A percentile compares a stretch with the other conserved stretches of the same genome.
Conservation (phyloP, 2,329 filamentous ascomycete genomes). For the Aureobasidium mangrovei region DNA sequence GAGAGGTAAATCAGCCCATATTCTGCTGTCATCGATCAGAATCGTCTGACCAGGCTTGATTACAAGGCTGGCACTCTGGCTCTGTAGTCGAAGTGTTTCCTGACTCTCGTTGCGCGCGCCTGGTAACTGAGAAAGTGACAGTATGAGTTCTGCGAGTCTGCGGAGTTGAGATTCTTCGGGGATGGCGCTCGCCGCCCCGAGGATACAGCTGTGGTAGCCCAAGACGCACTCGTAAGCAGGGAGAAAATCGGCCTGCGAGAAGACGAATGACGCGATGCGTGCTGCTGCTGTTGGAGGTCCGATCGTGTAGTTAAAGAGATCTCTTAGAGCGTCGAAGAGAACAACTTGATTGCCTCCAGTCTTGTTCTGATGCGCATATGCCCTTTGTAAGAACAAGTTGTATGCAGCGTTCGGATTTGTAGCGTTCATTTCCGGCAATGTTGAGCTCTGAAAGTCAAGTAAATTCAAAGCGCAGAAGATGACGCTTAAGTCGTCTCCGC, state of each 20-base stretch:
- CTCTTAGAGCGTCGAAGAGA: not conserved
- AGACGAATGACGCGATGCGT: not conserved
- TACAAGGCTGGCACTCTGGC: not conserved
- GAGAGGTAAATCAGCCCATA: not conserved
- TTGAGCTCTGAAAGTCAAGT: not conserved
- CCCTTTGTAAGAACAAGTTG: not conserved
- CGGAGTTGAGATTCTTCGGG: not conserved
- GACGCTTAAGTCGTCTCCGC: not conserved
- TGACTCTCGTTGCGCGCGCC: not conserved
- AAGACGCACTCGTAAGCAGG: not conserved
- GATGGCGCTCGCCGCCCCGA: not conserved
- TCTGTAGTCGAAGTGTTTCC: not conserved
- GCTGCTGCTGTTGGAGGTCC: not conserved
- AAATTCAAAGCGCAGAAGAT: not conserved
- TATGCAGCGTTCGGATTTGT: not conserved
- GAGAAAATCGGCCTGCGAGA: not conserved
- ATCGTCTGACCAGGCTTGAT: not conserved
- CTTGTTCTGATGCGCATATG: not conserved
- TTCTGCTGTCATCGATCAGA: not conserved
- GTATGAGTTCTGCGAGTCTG: not conserved
- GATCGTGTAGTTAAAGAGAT: not conserved
- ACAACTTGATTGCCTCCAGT: not conserved
- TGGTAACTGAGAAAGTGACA: not conserved
- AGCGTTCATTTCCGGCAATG: not conserved
- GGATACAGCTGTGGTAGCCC: not conserved